These are phyloP conservation scores for Emmonsiellopsis sp. DNA, from an alignment of 2,329 filamentous ascomycete species.

Conservation along the genomic window DNA sequence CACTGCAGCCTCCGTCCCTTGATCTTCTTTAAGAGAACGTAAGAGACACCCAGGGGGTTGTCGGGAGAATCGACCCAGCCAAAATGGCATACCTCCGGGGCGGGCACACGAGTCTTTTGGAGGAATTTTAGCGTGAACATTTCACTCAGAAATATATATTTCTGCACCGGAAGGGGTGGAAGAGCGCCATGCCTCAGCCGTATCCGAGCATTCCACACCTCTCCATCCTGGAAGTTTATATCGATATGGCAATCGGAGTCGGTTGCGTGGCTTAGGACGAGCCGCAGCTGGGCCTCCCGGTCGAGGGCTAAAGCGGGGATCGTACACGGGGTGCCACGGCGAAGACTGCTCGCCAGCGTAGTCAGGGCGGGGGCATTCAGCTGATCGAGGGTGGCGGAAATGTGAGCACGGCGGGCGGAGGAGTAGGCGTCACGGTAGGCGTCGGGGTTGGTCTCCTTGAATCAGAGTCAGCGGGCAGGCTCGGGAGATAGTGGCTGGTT, in stretches of 20 bases:
- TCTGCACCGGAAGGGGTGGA: slow-evolving; percentile 1
- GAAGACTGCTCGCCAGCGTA: neutral
- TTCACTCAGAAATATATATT: slow-evolving; percentile 1
- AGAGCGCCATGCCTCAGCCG: neutral
- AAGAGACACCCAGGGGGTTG: neutral
- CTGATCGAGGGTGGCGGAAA: neutral
- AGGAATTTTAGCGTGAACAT: slow-evolving; percentile 3
- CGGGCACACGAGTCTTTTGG: slow-evolving; percentile 1
- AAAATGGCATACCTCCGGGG: slow-evolving; percentile 1
- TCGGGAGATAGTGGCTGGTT: neutral
- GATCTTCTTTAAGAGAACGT: slow-evolving; percentile 1
- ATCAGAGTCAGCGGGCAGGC: neutral
- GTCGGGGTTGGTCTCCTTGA: neutral
- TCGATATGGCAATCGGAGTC: neutral
- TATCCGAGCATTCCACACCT: slow-evolving; percentile 2
- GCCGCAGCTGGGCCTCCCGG: neutral
- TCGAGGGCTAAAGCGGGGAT: slow-evolving; percentile 1
- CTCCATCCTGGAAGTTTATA: slow-evolving; percentile 3
- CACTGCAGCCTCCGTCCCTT: neutral
- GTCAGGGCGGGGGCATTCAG: neutral
- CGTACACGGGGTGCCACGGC: neutral
- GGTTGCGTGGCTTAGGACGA: neutral
- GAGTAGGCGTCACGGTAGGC: neutral
- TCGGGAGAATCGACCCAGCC: slow-evolving; percentile 1
- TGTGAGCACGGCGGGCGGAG: neutral